Conservation (phyloP, 108 stramenopile species). For the Pinguiococcus pyrenoidosus region DNA sequence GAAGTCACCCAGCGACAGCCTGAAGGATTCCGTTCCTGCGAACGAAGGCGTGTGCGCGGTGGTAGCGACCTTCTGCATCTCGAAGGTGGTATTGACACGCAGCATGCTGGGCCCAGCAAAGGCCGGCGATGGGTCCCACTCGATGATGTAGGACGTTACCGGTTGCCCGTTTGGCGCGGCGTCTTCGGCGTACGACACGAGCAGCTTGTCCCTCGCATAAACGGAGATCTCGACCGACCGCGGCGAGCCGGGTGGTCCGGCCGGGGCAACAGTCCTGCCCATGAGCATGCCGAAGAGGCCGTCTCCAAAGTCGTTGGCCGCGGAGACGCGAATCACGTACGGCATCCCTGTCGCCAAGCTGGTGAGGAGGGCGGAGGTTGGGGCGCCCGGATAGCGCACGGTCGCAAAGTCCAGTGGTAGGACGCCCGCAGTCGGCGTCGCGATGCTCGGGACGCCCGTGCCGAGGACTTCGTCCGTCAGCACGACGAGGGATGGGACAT, state of each 20-base stretch:
- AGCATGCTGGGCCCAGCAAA: slow-evolving; percentile 28
- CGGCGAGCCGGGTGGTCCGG: slow-evolving; percentile 17
- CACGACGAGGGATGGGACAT: background rate
- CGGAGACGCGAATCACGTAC: slow-evolving; percentile 40
- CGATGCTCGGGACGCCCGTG: slow-evolving; percentile 1
- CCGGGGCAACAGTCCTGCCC: slow-evolving; percentile 4
- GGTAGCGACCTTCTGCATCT: slow-evolving; percentile 43
- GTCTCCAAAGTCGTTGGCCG: slow-evolving; percentile 32
- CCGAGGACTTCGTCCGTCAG: background rate
- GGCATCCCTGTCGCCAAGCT: slow-evolving; percentile 30
- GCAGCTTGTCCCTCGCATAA: slow-evolving; percentile 23
- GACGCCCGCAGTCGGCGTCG: slow-evolving; percentile 24
- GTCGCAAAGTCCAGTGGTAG: slow-evolving; percentile 32
- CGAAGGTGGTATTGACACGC: slow-evolving; percentile 12
- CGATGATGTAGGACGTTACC: slow-evolving; percentile 36
- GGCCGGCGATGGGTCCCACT: slow-evolving; percentile 29
- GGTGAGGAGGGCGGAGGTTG: slow-evolving; percentile 16
- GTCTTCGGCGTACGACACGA: slow-evolving; percentile 31
- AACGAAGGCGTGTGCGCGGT: slow-evolving; percentile 45
- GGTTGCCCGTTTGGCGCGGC: slow-evolving; percentile 35
- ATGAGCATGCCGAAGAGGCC: slow-evolving; percentile 10
- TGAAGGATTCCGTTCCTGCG: slow-evolving; percentile 27
- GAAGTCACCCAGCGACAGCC: slow-evolving; percentile 47
- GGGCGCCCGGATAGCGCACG: slow-evolving; percentile 6
- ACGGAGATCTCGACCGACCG: too few relatives aligned